Conservation (phyloP, 257 asterid species). For the Fraxinus cuspidata region DNA sequence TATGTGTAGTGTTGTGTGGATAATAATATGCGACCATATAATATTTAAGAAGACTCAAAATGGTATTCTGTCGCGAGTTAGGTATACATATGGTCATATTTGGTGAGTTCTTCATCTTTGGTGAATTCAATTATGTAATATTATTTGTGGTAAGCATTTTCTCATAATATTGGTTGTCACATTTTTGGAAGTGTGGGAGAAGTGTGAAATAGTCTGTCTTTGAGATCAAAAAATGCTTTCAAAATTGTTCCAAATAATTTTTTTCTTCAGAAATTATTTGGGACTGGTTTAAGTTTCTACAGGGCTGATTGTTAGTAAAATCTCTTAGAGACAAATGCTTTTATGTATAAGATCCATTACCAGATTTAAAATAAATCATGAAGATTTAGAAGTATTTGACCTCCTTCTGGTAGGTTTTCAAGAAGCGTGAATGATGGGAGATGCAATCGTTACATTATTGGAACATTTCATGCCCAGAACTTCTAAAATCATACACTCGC, state of each 20-base stretch:
- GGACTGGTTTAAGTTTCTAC: neutral
- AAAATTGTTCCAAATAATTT: neutral
- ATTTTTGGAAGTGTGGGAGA: neutral
- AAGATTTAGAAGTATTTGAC: neutral
- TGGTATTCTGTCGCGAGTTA: neutral
- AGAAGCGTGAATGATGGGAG: neutral
- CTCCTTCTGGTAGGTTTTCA: neutral
- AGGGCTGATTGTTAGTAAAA: neutral
- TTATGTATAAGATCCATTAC: neutral
- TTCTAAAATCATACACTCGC: neutral
- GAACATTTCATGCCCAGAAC: neutral
- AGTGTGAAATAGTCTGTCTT: neutral
- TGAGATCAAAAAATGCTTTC: neutral
- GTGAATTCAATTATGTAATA: neutral
- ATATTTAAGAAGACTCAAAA: neutral
- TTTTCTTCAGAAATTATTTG: neutral
- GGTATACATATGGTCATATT: neutral
- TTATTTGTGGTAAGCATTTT: neutral
- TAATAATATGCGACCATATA: neutral
- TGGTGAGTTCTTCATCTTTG: neutral
- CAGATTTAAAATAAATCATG: neutral
- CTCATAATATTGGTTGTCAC: neutral
- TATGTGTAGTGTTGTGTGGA: neutral
- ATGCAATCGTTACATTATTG: neutral
- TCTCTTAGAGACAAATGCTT: neutral